Conservation (phyloP, 495 filamentous ascomycete genomes). For the Xanthoparmelia taractica region DNA sequence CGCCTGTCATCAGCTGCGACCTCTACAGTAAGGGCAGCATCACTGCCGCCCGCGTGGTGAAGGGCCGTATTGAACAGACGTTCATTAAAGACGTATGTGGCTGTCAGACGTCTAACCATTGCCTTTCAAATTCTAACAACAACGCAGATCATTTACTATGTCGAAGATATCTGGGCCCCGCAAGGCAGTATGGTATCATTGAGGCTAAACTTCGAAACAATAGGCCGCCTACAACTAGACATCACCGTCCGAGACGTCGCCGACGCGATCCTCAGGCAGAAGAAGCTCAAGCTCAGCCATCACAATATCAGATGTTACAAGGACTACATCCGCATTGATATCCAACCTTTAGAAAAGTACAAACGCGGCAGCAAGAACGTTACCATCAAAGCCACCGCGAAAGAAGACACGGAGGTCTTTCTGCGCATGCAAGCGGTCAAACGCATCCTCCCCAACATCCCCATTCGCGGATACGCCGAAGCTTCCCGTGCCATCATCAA, state of each 20-base stretch:
- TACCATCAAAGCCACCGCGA: slow-evolving; percentile 40
- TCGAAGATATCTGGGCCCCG: slow-evolving; percentile 76
- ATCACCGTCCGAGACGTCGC: slow-evolving; percentile 61
- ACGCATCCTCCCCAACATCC: slow-evolving; percentile 66
- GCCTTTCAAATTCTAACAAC: slow-evolving; percentile 29
- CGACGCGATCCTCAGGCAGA: slow-evolving; percentile 62
- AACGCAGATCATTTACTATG: slow-evolving; percentile 55
- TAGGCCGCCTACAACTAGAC: slow-evolving; percentile 70
- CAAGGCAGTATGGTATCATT: slow-evolving; percentile 66
- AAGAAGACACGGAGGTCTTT: slow-evolving; percentile 57
- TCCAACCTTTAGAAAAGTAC: slow-evolving; percentile 43
- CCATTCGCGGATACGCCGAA: slow-evolving; percentile 79
- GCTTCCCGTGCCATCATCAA: slow-evolving; percentile 85
- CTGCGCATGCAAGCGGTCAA: slow-evolving; percentile 76
- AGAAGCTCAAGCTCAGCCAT: slow-evolving; percentile 63
- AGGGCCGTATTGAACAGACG: slow-evolving; percentile 86
- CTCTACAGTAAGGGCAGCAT: slow-evolving; percentile 62
- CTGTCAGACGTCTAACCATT: background rate
- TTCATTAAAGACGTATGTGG: slow-evolving; percentile 55
- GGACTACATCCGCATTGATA: slow-evolving; percentile 43
- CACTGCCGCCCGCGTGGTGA: slow-evolving; percentile 73
- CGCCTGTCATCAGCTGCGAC: slow-evolving; percentile 82
- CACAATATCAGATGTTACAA: slow-evolving; percentile 43
- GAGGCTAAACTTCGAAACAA: slow-evolving; percentile 66
- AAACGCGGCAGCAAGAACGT: slow-evolving; percentile 34